Conservation (phyloP, 768 basidiomycete genomes). For the Daedaleopsis nitida region DNA sequence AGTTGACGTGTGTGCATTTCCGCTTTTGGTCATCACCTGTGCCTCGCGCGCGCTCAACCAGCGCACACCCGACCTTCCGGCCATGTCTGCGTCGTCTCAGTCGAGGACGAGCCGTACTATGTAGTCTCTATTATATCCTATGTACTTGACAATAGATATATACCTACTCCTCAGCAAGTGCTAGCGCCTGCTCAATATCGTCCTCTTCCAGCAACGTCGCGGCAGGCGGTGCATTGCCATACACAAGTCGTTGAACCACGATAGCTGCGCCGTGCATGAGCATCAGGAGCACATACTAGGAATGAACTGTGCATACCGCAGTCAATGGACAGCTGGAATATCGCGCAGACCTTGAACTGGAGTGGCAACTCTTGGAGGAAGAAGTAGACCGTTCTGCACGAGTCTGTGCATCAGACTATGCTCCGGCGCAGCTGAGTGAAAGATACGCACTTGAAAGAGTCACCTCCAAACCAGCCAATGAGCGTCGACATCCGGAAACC, state of each 20-base stretch:
- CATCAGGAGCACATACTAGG: slow-evolving; percentile 1
- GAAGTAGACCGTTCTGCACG: slow-evolving; percentile 71
- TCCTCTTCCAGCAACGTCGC: slow-evolving; percentile 54
- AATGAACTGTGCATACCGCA: slow-evolving; percentile 49
- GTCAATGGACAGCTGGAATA: slow-evolving; percentile 84
- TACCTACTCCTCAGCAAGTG: slow-evolving; percentile 57
- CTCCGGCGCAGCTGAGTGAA: background rate
- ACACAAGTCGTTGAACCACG: slow-evolving; percentile 69
- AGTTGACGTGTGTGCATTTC: slow-evolving; percentile 24
- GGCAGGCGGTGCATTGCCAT: slow-evolving; percentile 69
- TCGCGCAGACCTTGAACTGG: slow-evolving; percentile 81
- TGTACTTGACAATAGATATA: too few species aligned
- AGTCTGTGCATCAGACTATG: background rate
- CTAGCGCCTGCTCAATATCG: slow-evolving; percentile 74
- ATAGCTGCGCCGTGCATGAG: slow-evolving; percentile 52
- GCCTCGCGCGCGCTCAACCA: slow-evolving; percentile 7
- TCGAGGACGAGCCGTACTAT: background rate
- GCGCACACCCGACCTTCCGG: background rate
- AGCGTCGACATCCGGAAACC: slow-evolving; percentile 85
- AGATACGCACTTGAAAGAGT: slow-evolving; percentile 72
- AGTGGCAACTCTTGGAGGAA: slow-evolving; percentile 71
- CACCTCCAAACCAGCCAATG: slow-evolving; percentile 82
- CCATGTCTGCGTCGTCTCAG: background rate
- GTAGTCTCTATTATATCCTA: too few species aligned
- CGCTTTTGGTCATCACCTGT: slow-evolving; percentile 12